Percentiles rank a stretch among this genome's conserved stretches.
Evolutionary conservation across 2,329 filamentous ascomycete species (phyloP).

Genomic region (Aspergillus cejpii): DNA sequence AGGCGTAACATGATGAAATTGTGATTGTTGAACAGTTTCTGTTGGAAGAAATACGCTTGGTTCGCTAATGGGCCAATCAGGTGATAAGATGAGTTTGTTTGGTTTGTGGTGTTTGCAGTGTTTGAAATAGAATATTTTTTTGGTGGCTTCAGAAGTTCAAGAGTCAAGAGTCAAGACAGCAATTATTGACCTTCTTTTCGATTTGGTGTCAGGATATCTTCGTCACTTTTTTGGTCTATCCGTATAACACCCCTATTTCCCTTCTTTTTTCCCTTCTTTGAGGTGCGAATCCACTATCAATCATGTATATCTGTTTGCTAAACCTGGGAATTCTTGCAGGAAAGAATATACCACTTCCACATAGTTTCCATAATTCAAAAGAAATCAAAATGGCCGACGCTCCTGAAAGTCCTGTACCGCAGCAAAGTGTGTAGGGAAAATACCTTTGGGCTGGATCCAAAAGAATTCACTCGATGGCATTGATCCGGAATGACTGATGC

Average conservation of each 20-base stretch:
- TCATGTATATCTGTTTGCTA: not conserved
- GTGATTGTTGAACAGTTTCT: not conserved
- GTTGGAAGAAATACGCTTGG: slow-evolving; percentile 1
- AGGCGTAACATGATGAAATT: not conserved
- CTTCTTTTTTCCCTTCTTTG: not conserved
- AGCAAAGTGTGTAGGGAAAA: slow-evolving; percentile 29
- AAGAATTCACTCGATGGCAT: slow-evolving; percentile 1
- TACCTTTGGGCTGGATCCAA: slow-evolving; percentile 13
- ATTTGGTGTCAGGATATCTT: not conserved
- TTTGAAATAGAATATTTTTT: slow-evolving; percentile 2
- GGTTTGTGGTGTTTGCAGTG: slow-evolving; percentile 12
- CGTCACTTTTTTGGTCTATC: not conserved
- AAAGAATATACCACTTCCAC: not conserved
- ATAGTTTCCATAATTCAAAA: not conserved
- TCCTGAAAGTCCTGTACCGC: slow-evolving; percentile 22
- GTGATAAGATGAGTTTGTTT: slow-evolving; percentile 9
- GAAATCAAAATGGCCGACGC: slow-evolving; percentile 26
- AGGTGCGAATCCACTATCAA: not conserved
- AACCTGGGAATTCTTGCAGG: not conserved
- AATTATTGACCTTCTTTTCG: not conserved
- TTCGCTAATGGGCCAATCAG: slow-evolving; percentile 21
- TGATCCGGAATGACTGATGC: slow-evolving; percentile 14
- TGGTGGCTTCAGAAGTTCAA: slow-evolving; percentile 12
- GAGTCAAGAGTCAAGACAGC: not conserved
- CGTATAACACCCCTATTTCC: no score